Conservation (phyloP, 176 grass and related monocot genomes). For the Puccinellia tenuiflora region DNA sequence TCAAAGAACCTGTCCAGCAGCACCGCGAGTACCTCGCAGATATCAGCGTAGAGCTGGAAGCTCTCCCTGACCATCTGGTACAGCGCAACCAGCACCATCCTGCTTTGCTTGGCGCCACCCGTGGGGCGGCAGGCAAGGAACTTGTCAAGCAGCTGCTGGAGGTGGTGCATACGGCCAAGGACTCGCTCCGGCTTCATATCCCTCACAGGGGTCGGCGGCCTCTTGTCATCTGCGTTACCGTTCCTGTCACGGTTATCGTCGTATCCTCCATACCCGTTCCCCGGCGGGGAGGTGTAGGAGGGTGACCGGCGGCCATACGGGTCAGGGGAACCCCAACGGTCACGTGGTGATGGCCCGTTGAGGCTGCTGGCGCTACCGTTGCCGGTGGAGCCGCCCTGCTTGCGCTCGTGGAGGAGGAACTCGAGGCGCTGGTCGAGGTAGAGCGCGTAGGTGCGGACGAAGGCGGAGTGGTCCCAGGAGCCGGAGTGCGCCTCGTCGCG, state of each 20-base stretch:
- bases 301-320: conserved; percentile 48
- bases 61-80: conserved; percentile 84
- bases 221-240: conserved; percentile 35
- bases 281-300: conserved; percentile 36
- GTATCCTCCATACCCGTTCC: conserved; percentile 35
- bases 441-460: conserved; percentile 79
- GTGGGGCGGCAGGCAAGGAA: conserved; percentile 94
- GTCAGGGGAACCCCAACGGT: conserved; percentile 49
- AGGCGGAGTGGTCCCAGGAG: conserved; percentile 84
- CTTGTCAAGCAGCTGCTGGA: conserved; percentile 88
- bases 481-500: conserved; percentile 87
- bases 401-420: conserved; percentile 75
- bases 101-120: conserved; percentile 65
- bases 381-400: conserved; percentile 28
- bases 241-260: conserved; percentile 56
- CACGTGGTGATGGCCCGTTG: conserved; percentile 39
- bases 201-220: conserved; percentile 48
- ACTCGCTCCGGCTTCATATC: conserved; percentile 85
- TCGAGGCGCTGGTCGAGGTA: conserved; percentile 89
- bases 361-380: background rate
- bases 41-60: conserved; percentile 86
- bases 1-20: conserved; percentile 93
- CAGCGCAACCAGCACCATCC: conserved; percentile 68
- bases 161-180: conserved; percentile 70
- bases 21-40: conserved; percentile 74